These are phyloP conservation scores for Daldinia bambusicola DNA, from an alignment of 495 filamentous ascomycete genomes.

Conservation along the genomic window DNA sequence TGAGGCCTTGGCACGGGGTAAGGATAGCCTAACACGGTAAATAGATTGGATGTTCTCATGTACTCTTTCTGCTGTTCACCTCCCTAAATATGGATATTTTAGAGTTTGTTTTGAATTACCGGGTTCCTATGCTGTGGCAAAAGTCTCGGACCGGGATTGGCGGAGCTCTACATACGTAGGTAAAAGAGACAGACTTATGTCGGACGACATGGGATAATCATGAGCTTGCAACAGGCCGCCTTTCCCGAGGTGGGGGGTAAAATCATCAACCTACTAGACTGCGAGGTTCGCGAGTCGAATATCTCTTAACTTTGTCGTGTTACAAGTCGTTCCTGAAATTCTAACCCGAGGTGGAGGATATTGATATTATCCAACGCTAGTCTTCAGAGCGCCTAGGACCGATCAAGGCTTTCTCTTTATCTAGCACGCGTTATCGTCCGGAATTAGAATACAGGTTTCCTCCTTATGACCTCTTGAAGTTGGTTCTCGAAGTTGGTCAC, in stretches of 20 bases:
- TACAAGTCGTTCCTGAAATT: conserved; percentile 31
- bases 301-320: conserved; percentile 20
- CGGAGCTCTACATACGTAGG: conserved; percentile 34
- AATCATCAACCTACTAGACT: conserved; percentile 18
- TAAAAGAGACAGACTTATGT: conserved; percentile 26
- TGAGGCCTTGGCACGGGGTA: not conserved
- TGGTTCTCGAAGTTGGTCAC: conserved; percentile 35
- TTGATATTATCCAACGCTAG: conserved; percentile 29
- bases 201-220: conserved; percentile 17
- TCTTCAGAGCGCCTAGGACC: conserved; percentile 18
- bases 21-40: not conserved
- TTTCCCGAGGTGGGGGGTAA: conserved; percentile 38
- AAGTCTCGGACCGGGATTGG: conserved; percentile 12
- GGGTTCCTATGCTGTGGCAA: not conserved
- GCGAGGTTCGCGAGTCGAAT: conserved; percentile 33
- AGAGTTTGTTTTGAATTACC: not conserved
- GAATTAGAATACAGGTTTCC: conserved; percentile 38
- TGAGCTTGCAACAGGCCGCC: conserved; percentile 26
- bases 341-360: conserved; percentile 28
- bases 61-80: not conserved
- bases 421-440: conserved; percentile 38
- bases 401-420: conserved; percentile 43
- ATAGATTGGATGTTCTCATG: not conserved
- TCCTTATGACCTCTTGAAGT: conserved; percentile 23
- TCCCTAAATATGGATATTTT: not conserved